Conservation (phyloP, 768 basidiomycete species). For the Coprinopsis cinerea region DNA sequence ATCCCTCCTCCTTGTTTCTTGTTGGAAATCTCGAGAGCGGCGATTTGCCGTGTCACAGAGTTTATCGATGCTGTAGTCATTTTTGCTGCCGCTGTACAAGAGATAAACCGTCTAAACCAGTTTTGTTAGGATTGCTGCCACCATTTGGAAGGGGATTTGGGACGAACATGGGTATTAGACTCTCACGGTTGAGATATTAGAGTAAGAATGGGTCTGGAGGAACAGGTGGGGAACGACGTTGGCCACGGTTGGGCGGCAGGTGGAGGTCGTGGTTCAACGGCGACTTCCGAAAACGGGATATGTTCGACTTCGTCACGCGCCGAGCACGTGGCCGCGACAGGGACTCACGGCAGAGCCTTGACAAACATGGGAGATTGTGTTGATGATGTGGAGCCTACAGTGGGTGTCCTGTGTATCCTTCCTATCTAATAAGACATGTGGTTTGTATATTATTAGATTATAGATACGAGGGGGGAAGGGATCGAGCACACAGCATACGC, state of each 20-base stretch:
- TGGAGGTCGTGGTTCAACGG: background rate
- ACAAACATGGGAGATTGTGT: too few relatives aligned
- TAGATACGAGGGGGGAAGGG: too few relatives aligned
- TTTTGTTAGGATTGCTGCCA: background rate
- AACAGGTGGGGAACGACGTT: background rate
- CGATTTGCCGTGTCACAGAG: slow-evolving; percentile 63
- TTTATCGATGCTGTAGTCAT: slow-evolving; percentile 37
- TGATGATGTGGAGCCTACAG: too few relatives aligned
- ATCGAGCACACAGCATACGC: too few relatives aligned
- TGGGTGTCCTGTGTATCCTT: too few relatives aligned
- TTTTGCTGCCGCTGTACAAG: background rate
- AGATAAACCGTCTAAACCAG: background rate
- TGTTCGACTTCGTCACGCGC: background rate
- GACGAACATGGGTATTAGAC: too few relatives aligned
- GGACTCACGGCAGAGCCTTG: too few relatives aligned
- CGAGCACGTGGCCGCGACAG: background rate
- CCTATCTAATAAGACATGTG: too few relatives aligned
- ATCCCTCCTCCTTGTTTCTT: slow-evolving; percentile 30
- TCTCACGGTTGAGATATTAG: too few relatives aligned
- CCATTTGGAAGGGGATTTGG: background rate
- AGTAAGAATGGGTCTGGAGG: background rate
- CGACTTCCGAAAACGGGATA: background rate
- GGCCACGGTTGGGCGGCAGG: background rate
- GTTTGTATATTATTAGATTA: too few relatives aligned
- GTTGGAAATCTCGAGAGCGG: slow-evolving; percentile 61